Percentiles rank a stretch among this genome's conserved stretches.
Evolutionary conservation across 257 asterid species (phyloP).

Genomic region (Rhazya stricta): DNA sequence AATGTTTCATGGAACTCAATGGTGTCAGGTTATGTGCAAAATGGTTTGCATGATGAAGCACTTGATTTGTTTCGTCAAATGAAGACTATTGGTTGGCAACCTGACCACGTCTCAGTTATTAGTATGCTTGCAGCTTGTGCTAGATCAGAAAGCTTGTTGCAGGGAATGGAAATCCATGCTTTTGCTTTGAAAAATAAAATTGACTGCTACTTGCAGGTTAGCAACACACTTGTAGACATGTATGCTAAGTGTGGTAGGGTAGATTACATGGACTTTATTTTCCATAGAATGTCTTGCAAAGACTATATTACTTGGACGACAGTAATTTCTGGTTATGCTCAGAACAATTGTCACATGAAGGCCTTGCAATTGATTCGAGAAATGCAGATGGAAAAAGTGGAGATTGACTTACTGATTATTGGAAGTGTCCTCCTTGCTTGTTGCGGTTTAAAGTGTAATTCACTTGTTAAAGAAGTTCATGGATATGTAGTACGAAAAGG

Average conservation of each 20-base stretch:
- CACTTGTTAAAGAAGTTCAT: conserved; percentile 59
- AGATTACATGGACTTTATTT: conserved; percentile 47
- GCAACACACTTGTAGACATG: conserved; percentile 74
- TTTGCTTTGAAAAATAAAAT: conserved; percentile 57
- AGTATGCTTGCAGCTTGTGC: conserved; percentile 67
- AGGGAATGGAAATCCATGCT: conserved; percentile 72
- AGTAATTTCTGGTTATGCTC: conserved; percentile 57
- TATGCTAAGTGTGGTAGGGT: conserved; percentile 78
- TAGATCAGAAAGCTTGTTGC: conserved; percentile 44
- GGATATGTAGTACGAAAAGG: conserved; percentile 45
- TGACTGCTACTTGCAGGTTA: conserved; percentile 53
- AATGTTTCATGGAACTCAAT: conserved; percentile 74
- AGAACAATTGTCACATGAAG: conserved; percentile 37
- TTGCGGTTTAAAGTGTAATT: conserved; percentile 45
- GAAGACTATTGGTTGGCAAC: conserved; percentile 32
- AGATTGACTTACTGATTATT: conserved; percentile 50
- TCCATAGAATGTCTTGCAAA: conserved; percentile 42
- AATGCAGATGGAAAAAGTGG: conserved; percentile 31
- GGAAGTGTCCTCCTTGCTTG: conserved; percentile 71
- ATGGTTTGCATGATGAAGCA: conserved; percentile 44
- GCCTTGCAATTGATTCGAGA: conserved; percentile 47
- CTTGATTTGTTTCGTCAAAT: conserved; percentile 42
- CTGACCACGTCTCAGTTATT: conserved; percentile 57
- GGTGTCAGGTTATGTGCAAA: conserved; percentile 64
- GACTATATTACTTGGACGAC: conserved; percentile 78